These are phyloP conservation scores for Penicillium waksmanii DNA, from an alignment of 495 filamentous ascomycete species.

Conservation along the genomic window DNA sequence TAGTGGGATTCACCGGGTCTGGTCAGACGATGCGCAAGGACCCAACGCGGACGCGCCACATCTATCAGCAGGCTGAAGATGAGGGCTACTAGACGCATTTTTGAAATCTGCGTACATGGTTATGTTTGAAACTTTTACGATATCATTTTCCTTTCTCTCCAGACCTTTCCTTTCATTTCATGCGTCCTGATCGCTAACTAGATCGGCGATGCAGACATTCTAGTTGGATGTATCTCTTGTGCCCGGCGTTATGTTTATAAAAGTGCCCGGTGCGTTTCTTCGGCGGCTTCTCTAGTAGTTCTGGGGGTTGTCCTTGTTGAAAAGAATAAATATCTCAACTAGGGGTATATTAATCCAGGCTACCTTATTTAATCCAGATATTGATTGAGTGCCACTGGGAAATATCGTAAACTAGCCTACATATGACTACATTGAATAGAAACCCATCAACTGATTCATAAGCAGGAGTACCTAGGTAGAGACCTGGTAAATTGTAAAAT, in stretches of 20 bases:
- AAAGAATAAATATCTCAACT: not conserved
- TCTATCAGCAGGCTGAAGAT: slow-evolving; percentile 82
- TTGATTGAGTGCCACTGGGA: no score
- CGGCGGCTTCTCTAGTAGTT: slow-evolving; percentile 7
- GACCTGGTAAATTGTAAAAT: no score
- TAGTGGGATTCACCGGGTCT: slow-evolving; percentile 95
- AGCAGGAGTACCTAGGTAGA: no score
- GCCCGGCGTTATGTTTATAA: slow-evolving; percentile 8
- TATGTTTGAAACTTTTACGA: slow-evolving; percentile 3
- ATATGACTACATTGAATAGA: no score
- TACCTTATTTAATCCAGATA: no score
- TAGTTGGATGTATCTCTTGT: slow-evolving; percentile 20
- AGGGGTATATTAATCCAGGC: no score
- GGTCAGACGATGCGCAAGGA: slow-evolving; percentile 95
- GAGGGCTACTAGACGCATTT: slow-evolving; percentile 50
- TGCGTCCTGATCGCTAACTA: slow-evolving; percentile 40
- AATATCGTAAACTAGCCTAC: no score
- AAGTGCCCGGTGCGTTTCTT: slow-evolving; percentile 8
- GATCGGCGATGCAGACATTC: slow-evolving; percentile 36
- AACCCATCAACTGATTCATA: no score
- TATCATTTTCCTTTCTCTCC: slow-evolving; percentile 18
- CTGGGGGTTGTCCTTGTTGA: not conserved
- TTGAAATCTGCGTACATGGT: slow-evolving; percentile 2
- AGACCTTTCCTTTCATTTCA: slow-evolving; percentile 15
- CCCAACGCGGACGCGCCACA: slow-evolving; percentile 76